A percentile compares a stretch with the other conserved stretches of the same genome.
Evolutionary conservation across 1,139 yeast species (phyloP).

Genomic region (Hansenula sp.): DNA sequence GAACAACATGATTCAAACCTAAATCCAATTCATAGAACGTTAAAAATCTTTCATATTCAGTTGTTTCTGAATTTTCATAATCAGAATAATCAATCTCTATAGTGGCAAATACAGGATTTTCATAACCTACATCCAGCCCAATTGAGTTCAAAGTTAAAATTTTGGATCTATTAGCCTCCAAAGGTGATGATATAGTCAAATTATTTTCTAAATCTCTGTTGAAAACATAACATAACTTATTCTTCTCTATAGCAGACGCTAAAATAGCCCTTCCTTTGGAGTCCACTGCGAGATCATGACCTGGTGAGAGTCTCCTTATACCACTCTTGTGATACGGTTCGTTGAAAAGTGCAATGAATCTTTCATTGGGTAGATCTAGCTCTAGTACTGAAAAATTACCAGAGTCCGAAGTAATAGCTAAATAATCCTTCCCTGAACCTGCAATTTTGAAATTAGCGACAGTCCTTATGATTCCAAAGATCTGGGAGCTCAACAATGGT

Average conservation of each 20-base stretch:
- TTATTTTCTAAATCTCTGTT: slow-evolving; percentile 43
- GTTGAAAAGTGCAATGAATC: slow-evolving; percentile 48
- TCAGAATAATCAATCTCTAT: slow-evolving; percentile 60
- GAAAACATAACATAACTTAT: slow-evolving; percentile 62
- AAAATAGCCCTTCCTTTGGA: slow-evolving; percentile 69
- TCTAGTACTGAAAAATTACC: slow-evolving; percentile 66
- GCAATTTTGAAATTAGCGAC: slow-evolving; percentile 48
- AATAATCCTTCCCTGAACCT: slow-evolving; percentile 50
- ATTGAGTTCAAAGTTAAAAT: slow-evolving; percentile 51
- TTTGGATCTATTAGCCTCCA: slow-evolving; percentile 57
- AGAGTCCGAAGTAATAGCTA: slow-evolving; percentile 78
- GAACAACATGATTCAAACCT: slow-evolving; percentile 75
- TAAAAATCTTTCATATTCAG: slow-evolving; percentile 32
- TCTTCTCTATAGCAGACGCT: slow-evolving; percentile 69
- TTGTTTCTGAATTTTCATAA: slow-evolving; percentile 14
- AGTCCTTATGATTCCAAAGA: slow-evolving; percentile 58
- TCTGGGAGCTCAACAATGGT: slow-evolving; percentile 38
- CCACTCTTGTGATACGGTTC: slow-evolving; percentile 79
- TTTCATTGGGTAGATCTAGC: slow-evolving; percentile 34
- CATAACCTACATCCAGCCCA: slow-evolving; percentile 72
- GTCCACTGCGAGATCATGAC: slow-evolving; percentile 71
- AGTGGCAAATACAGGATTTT: slow-evolving; percentile 80
- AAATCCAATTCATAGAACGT: slow-evolving; percentile 79
- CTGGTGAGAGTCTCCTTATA: slow-evolving; percentile 71
- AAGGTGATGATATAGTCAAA: slow-evolving; percentile 62